Conservation (phyloP, 768 basidiomycete species). For the Auriscalpium orientale region DNA sequence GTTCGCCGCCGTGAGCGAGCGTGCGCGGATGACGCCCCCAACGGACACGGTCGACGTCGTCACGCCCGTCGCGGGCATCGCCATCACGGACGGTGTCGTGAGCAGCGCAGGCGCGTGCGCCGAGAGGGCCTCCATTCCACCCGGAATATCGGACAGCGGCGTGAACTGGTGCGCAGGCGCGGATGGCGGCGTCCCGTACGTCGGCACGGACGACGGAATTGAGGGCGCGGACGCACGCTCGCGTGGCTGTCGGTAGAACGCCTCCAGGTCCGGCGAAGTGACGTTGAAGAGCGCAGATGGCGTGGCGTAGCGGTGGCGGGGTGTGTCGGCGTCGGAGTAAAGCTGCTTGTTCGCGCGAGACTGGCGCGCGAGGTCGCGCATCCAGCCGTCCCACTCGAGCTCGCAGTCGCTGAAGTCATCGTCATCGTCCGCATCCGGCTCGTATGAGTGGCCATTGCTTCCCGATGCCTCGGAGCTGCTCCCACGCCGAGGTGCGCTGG, state of each 20-base stretch:
- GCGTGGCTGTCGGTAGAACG: no score
- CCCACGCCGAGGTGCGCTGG: not conserved
- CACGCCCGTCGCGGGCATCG: slow-evolving; percentile 10
- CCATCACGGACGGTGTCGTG: slow-evolving; percentile 10
- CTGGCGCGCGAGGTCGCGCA: slow-evolving; percentile 15
- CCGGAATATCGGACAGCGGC: not conserved
- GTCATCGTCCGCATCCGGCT: slow-evolving; percentile 1
- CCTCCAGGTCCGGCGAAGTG: not conserved
- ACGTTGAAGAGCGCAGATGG: not conserved
- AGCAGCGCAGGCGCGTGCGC: slow-evolving; percentile 10
- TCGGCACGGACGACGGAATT: not conserved
- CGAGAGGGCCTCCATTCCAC: slow-evolving; percentile 7
- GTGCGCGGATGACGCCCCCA: slow-evolving; percentile 13
- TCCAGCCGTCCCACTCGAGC: slow-evolving; percentile 21
- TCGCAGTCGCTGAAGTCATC: slow-evolving; percentile 13
- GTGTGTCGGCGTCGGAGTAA: not conserved
- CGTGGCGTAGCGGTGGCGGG: not conserved
- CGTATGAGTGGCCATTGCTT: not conserved
- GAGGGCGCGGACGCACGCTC: not conserved
- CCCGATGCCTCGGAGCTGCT: not conserved
- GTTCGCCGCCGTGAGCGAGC: slow-evolving; percentile 8
- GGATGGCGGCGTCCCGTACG: not conserved
- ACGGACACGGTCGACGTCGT: slow-evolving; percentile 15
- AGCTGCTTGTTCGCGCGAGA: not conserved
- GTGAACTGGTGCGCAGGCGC: not conserved